phyloP scores from a whole-genome alignment of 2,329 filamentous ascomycete genomes.

The Verticillium isaacii region DNA sequence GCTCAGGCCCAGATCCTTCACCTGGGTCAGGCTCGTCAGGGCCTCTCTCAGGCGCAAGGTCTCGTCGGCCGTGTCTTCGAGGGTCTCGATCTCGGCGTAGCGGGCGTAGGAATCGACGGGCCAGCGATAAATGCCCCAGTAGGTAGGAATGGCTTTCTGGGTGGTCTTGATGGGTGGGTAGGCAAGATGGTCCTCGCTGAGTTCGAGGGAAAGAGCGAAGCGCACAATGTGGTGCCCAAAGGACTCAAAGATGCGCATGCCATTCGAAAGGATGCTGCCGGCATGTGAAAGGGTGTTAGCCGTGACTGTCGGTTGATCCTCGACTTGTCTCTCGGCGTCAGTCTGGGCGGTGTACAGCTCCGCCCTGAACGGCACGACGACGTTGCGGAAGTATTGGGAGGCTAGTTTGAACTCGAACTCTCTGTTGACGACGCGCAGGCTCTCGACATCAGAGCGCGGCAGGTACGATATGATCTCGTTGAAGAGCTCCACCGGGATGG shows the following conservation, averaged over 20 bases:
- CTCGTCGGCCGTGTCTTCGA: constrained; percentile 62
- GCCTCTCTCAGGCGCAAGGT: constrained; percentile 56
- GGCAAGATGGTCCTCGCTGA: constrained; percentile 48
- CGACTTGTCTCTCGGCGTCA: constrained; percentile 1
- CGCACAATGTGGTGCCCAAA: constrained; percentile 56
- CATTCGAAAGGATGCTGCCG: constrained; percentile 32
- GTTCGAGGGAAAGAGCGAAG: constrained; percentile 65
- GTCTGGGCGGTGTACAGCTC: constrained; percentile 48
- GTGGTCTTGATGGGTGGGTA: constrained; percentile 51
- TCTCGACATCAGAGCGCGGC: constrained; percentile 52
- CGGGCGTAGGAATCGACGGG: constrained; percentile 54
- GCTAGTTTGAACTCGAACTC: constrained; percentile 55
- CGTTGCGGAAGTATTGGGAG: constrained; percentile 53
- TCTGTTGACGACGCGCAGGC: constrained; percentile 55
- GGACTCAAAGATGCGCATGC: constrained; percentile 56
- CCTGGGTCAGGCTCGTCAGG: constrained; percentile 48
- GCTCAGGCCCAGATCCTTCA: constrained; percentile 61
- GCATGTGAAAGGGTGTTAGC: constrained; percentile 16
- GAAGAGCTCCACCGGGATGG: constrained; percentile 59
- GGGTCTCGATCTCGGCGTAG: constrained; percentile 52
- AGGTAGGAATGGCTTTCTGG: constrained; percentile 49
- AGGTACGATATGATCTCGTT: constrained; percentile 50
- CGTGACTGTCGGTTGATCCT: constrained; percentile 15
- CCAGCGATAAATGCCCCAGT: constrained; percentile 64
- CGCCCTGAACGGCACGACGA: constrained; percentile 61